Evolutionary conservation across 495 filamentous ascomycete genomes (phyloP).

Genomic region (Penicillium subrubescens): DNA sequence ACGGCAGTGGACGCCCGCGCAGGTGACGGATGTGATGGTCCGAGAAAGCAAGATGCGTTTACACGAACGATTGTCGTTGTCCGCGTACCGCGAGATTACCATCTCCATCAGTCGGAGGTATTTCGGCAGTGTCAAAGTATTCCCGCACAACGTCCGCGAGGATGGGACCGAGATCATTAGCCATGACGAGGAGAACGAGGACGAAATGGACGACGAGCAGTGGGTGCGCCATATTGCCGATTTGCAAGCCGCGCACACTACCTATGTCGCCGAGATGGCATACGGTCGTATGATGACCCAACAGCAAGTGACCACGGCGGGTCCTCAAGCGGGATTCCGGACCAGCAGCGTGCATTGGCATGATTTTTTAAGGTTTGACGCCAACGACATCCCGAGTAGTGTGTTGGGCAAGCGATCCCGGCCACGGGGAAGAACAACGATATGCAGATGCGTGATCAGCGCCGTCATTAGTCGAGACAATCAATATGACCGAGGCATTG

Average conservation of each 20-base stretch:
- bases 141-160: conserved; percentile 7
- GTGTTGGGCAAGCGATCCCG: conserved; percentile 1
- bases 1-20: conserved; percentile 4
- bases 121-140: conserved; percentile 1
- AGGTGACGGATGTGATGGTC: conserved; percentile 1
- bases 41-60: conserved; percentile 7
- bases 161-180: background rate
- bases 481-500: conserved; percentile 17
- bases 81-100: conserved; percentile 9
- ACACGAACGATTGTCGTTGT: background rate
- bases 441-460: background rate
- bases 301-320: background rate
- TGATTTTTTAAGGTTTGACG: conserved; percentile 2
- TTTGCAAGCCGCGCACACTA: background rate
- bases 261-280: background rate
- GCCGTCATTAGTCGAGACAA: conserved; percentile 1
- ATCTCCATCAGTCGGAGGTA: conserved; percentile 14
- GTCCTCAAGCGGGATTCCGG: background rate
- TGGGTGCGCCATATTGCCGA: background rate
- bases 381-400: conserved; percentile 1
- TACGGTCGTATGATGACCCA: conserved; percentile 2
- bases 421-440: background rate
- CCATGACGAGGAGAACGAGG: conserved; percentile 3
- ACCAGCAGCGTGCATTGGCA: conserved; percentile 1
- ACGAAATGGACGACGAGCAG: background rate